These are phyloP conservation scores for Coemansia sp. DNA, from an alignment of 192 early-diverging fungal species.

Conservation along the genomic window DNA sequence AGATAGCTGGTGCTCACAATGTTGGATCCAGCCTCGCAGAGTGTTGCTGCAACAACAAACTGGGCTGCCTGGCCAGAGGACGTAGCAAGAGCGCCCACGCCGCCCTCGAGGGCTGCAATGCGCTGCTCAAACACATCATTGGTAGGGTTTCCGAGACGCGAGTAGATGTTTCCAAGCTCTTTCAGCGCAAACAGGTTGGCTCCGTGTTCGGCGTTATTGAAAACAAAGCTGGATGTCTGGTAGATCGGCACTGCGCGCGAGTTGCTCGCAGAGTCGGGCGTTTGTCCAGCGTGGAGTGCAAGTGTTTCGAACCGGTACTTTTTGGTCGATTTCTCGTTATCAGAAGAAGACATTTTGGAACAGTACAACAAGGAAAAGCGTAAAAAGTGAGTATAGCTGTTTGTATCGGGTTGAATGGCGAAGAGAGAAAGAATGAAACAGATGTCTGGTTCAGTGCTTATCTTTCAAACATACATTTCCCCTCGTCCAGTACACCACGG, in stretches of 20 bases:
- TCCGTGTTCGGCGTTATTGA: conserved; percentile 78
- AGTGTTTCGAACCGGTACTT: conserved; percentile 80
- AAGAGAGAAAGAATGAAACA: not conserved
- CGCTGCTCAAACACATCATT: conserved; percentile 89
- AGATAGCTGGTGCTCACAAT: conserved; percentile 79
- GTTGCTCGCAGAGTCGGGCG: conserved; percentile 64
- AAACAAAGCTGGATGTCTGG: conserved; percentile 82
- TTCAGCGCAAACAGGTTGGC: conserved; percentile 78
- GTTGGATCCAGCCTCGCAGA: conserved; percentile 83
- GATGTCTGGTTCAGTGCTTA: too few relatives aligned
- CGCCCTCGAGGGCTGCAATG: conserved; percentile 88
- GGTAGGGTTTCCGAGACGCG: conserved; percentile 82
- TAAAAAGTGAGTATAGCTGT: too few relatives aligned
- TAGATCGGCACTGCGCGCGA: conserved; percentile 91
- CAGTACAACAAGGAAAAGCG: not conserved
- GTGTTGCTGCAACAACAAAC: conserved; percentile 75
- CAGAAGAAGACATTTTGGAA: conserved; percentile 4
- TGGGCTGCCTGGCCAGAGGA: conserved; percentile 84
- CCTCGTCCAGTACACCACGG: too few relatives aligned
- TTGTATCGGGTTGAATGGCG: too few relatives aligned
- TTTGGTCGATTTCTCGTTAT: not conserved
- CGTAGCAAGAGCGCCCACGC: conserved; percentile 72
- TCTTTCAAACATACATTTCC: too few relatives aligned
- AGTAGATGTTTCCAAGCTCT: conserved; percentile 82
- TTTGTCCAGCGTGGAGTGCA: conserved; percentile 87